Percentiles rank a stretch among this genome's conserved stretches.
Conservation (phyloP, 768 basidiomycete species). For the Hericium rajendrae region DNA sequence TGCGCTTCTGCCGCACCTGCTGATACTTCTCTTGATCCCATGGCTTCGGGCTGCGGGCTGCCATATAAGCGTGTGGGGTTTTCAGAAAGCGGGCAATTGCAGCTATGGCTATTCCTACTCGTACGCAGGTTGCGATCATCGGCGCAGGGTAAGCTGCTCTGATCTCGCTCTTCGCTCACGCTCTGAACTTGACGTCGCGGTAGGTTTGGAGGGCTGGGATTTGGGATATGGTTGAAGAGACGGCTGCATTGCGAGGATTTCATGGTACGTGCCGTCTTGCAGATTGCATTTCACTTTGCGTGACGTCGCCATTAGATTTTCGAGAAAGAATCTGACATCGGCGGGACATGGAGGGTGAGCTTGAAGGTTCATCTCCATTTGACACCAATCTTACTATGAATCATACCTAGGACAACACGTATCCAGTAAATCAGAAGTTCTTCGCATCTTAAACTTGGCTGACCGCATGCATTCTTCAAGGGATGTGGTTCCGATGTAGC, state of each 20-base stretch:
- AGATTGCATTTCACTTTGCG: neutral
- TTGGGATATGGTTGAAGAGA: neutral
- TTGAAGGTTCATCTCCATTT: neutral
- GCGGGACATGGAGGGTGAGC: slow-evolving; percentile 2
- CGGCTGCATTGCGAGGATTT: neutral
- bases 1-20: too few species aligned
- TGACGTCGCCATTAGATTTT: neutral
- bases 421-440: neutral
- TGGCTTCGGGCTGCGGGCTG: too few species aligned
- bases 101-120: too few species aligned
- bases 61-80: too few species aligned
- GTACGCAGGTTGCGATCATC: neutral
- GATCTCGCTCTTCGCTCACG: neutral
- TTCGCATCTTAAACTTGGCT: neutral
- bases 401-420: neutral
- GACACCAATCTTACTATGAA: neutral
- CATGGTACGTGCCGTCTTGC: neutral
- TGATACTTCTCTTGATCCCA: too few species aligned
- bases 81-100: too few species aligned
- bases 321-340: neutral
- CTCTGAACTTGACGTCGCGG: neutral
- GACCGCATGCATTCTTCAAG: neutral
- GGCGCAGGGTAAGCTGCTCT: neutral
- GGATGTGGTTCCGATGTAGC: neutral
- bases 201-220: neutral